phyloP scores from a whole-genome alignment of 441 rosid species.

The Erodium texanum region DNA sequence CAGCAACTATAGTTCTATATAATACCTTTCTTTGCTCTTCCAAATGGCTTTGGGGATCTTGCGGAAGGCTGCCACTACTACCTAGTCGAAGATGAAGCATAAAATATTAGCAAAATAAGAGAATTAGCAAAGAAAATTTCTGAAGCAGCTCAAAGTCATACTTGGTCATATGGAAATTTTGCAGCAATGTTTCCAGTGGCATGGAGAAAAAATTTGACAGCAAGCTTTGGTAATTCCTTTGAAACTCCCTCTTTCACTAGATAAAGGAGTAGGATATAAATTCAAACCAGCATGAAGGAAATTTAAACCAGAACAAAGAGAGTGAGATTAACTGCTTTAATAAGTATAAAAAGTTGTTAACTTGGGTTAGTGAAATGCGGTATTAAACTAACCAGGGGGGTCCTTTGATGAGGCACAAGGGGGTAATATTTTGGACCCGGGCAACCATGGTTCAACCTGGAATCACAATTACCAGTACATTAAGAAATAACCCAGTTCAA shows the following conservation, averaged over 20 bases:
- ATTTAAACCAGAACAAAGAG: not conserved
- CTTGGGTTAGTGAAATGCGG: not conserved
- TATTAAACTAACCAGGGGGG: conserved; percentile 36
- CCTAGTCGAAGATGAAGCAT: conserved; percentile 31
- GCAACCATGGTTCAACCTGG: conserved; percentile 34
- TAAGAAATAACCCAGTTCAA: not conserved
- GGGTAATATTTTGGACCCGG: conserved; percentile 25
- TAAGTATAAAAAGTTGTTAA: not conserved
- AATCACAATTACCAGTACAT: conserved; percentile 1
- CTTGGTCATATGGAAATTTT: conserved; percentile 63
- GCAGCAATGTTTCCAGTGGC: conserved; percentile 66
- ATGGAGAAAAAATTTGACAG: conserved; percentile 60
- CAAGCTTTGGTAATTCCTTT: conserved; percentile 36
- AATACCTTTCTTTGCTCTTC: conserved; percentile 87
- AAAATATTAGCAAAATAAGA: conserved; percentile 3
- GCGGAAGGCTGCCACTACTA: conserved; percentile 58
- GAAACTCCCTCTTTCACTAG: conserved; percentile 25
- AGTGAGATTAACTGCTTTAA: not conserved
- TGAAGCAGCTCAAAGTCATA: conserved; percentile 17
- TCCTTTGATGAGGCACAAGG: conserved; percentile 23
- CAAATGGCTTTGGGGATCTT: conserved; percentile 79
- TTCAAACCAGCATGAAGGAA: no score
- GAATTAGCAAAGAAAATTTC: not conserved
- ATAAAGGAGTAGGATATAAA: no score
- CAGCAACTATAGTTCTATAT: not conserved